phyloP scores from a whole-genome alignment of 2,329 filamentous ascomycete species.

The Xylariaceae sp. region DNA sequence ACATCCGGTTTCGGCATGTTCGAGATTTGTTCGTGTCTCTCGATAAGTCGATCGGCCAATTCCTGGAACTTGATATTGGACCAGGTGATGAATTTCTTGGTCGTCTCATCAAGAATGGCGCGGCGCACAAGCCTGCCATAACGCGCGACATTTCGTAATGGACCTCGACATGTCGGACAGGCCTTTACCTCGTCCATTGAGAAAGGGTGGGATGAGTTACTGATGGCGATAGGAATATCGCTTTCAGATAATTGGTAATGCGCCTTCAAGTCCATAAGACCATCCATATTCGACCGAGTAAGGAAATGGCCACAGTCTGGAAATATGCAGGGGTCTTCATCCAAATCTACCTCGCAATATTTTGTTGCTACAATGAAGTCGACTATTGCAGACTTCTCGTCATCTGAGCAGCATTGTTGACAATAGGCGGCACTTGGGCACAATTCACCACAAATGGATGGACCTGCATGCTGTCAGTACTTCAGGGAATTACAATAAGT shows the following conservation, averaged over 20 bases:
- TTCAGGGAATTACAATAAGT: not conserved
- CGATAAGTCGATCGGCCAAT: conserved; percentile 31
- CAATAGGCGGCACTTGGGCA: conserved; percentile 53
- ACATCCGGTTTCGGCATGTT: not conserved
- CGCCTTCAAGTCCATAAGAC: conserved; percentile 48
- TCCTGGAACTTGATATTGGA: conserved; percentile 37
- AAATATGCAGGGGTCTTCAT: conserved; percentile 58
- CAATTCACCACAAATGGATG: conserved; percentile 57
- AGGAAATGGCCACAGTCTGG: conserved; percentile 61
- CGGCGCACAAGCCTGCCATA: conserved; percentile 60
- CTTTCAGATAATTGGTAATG: conserved; percentile 41
- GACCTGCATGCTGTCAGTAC: conserved; percentile 7
- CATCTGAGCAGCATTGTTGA: conserved; percentile 46
- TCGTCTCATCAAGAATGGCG: conserved; percentile 55
- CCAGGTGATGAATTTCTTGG: conserved; percentile 28
- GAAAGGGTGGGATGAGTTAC: conserved; percentile 40
- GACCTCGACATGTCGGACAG: conserved; percentile 57
- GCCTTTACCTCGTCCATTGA: conserved; percentile 43
- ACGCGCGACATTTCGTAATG: conserved; percentile 51
- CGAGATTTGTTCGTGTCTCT: conserved; percentile 11
- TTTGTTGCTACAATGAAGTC: conserved; percentile 45
- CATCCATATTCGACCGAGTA: conserved; percentile 57
- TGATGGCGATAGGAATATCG: conserved; percentile 26
- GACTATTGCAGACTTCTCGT: conserved; percentile 43
- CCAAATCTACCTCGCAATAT: conserved; percentile 55